Evolutionary conservation across 1,284 basidiomycete species (phyloP), one percentile per base, ranked within the genome.

Genomic region (Sanghuangporus weigelae): DNA sequence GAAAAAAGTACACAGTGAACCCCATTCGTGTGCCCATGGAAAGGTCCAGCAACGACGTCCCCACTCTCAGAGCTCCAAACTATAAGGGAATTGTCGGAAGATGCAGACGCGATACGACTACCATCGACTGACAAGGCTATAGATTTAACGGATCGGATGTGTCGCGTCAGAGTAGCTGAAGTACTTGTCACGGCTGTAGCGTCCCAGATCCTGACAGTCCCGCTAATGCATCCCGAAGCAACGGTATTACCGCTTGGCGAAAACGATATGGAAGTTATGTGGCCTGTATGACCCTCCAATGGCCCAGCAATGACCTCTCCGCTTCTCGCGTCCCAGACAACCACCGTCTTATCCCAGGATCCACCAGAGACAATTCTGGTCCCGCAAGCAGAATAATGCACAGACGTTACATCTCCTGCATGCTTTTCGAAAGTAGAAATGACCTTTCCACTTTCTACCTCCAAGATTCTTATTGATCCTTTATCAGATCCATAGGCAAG

Each of bases 311-410:
- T 5, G n/a, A 51, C 8, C 21, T 63, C 16, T 3, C 61, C 56
- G 16, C 26, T 63, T 12, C 31, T 6, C 14, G 38, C 53, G 35
- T 58, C 26, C 61, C 61, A 63, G 12, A 63, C 26, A 14, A 6
- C 14, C 2, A 63, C 35, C 11, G 16, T 56, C 8, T 36, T 38
- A 38, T 57, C 60, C 57, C 38, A 39, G 19, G 38, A 31, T 46
- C 44, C 23, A 8, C 60, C 61, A 40, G 61, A 63, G n/a, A 58
- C 56, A 16, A 63, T 44, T 10, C 7, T 26, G 11, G 26, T 40
- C 7, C 67, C 67, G 57, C 65, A 63, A 19, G 60, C 35, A 1
- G 60, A 61, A n/a, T n/a, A 61, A 5, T 67, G 68, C n/a, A 68
- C 66, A 23, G 64, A 48, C 59, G 62, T 65, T 21, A 71, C 62